A percentile compares a stretch with the other conserved stretches of the same genome.
Conservation (phyloP, 345 rosid species). For the Raphanus sativus region DNA sequence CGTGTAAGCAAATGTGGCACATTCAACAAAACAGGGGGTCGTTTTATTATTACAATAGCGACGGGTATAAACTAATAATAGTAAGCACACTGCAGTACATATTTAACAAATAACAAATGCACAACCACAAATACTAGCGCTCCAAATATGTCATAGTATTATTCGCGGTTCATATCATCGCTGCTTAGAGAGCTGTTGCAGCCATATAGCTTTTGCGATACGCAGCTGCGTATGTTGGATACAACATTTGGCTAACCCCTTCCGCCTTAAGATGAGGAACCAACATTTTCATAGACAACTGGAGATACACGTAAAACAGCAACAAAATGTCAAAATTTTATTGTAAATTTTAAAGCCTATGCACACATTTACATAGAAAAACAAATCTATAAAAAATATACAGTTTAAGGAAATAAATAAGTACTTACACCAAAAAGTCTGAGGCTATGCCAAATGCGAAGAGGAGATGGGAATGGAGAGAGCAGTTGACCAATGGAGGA, state of each 20-base stretch:
- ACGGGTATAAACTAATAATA: not conserved
- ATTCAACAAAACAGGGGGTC: not conserved
- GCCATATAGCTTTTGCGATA: slow-evolving; percentile 33
- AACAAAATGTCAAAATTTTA: not conserved
- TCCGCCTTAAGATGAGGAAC: slow-evolving; percentile 47
- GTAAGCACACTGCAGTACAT: not conserved
- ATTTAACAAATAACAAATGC: not conserved
- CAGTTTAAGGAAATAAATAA: not conserved
- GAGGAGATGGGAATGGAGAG: slow-evolving; percentile 41
- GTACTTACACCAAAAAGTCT: slow-evolving; percentile 35
- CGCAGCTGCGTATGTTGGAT: slow-evolving; percentile 32
- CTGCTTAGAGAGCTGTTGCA: slow-evolving; percentile 18
- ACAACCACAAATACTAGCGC: slow-evolving; percentile 7
- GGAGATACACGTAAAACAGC: not conserved
- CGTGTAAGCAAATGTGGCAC: not conserved
- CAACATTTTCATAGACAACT: slow-evolving; percentile 47
- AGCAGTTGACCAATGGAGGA: slow-evolving; percentile 32
- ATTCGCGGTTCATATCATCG: not conserved
- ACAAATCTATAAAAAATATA: not conserved
- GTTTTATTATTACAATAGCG: not conserved
- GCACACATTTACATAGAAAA: not conserved
- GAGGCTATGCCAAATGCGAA: slow-evolving; percentile 36
- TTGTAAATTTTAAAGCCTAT: no score
- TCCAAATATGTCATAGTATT: not conserved
- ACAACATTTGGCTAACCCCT: slow-evolving; percentile 52